A percentile compares a stretch with the other conserved stretches of the same genome.
Conservation (phyloP, 345 rosid species). For the Aethionema arabicum region DNA sequence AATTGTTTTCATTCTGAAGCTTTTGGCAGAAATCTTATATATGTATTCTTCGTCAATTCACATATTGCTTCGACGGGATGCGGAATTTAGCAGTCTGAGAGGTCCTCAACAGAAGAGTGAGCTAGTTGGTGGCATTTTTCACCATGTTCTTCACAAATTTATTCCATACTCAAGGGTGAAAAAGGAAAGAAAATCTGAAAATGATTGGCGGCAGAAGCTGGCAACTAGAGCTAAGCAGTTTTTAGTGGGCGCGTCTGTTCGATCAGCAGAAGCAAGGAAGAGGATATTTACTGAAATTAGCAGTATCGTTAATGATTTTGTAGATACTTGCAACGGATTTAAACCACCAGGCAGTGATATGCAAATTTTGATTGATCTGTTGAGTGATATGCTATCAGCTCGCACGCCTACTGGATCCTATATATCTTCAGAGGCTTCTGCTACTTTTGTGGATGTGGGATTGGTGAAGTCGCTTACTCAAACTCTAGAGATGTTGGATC, state of each 20-base stretch:
- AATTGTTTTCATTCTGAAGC: slow-evolving; percentile 82
- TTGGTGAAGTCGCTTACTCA: slow-evolving; percentile 71
- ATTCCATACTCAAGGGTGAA: slow-evolving; percentile 62
- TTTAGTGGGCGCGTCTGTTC: slow-evolving; percentile 86
- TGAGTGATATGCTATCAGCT: slow-evolving; percentile 84
- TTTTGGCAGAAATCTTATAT: slow-evolving; percentile 77
- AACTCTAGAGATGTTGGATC: slow-evolving; percentile 81
- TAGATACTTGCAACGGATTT: slow-evolving; percentile 55
- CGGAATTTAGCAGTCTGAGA: slow-evolving; percentile 61
- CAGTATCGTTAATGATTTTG: slow-evolving; percentile 63
- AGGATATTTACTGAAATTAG: slow-evolving; percentile 73
- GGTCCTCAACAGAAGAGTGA: slow-evolving; percentile 52
- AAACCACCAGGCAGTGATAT: slow-evolving; percentile 61
- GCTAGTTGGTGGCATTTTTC: slow-evolving; percentile 64
- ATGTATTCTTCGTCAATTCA: slow-evolving; percentile 86
- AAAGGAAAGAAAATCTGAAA: slow-evolving; percentile 70
- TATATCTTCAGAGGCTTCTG: slow-evolving; percentile 85
- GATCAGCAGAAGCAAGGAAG: slow-evolving; percentile 87
- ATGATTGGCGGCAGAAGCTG: slow-evolving; percentile 92
- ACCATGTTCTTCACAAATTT: slow-evolving; percentile 74
- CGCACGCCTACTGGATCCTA: slow-evolving; percentile 80
- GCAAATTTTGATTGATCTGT: slow-evolving; percentile 69
- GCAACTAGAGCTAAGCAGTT: slow-evolving; percentile 77
- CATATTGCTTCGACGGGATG: slow-evolving; percentile 75
- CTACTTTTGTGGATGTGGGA: slow-evolving; percentile 85